phyloP scores from a whole-genome alignment of 2,329 filamentous ascomycete species.

The Pseudogymnoascus sp. region DNA sequence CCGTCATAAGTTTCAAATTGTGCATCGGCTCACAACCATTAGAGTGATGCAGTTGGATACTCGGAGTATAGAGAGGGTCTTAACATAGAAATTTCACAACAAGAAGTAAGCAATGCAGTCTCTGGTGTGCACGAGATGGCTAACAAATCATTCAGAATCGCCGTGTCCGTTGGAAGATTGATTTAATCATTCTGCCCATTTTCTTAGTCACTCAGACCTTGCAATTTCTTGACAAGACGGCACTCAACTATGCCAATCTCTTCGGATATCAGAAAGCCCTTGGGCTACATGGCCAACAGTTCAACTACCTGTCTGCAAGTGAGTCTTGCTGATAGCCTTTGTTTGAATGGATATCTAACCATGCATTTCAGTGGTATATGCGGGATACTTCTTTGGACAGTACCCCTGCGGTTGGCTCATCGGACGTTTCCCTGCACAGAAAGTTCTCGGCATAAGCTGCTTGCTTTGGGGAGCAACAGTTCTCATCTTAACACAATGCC shows the following conservation, averaged over 20 bases:
- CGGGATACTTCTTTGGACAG: conserved; percentile 34
- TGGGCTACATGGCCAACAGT: conserved; percentile 27
- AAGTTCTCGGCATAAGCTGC: conserved; percentile 26
- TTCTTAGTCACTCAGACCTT: conserved; percentile 14
- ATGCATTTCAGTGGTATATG: conserved; percentile 28
- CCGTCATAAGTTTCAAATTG: background rate
- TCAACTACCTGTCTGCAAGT: conserved; percentile 31
- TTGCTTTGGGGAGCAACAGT: conserved; percentile 30
- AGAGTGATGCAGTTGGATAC: conserved; percentile 10
- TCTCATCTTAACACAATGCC: conserved; percentile 28
- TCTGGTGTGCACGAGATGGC: background rate
- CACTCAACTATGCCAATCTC: conserved; percentile 19
- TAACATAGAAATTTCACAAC: background rate
- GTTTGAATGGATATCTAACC: background rate
- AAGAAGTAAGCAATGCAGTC: background rate
- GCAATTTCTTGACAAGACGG: conserved; percentile 13
- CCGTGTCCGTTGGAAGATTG: conserved; percentile 10
- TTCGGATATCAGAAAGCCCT: conserved; percentile 30
- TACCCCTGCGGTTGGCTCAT: conserved; percentile 35
- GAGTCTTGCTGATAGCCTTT: background rate
- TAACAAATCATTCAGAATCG: conserved; percentile 2
- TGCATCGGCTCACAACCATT: background rate
- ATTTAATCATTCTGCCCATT: conserved; percentile 10
- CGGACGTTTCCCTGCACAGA: conserved; percentile 30
- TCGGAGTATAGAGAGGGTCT: conserved; percentile 6